These are phyloP conservation scores for Yamadazyma songkhlaensis DNA, from an alignment of 1,139 yeast genomes.

Conservation along the genomic window DNA sequence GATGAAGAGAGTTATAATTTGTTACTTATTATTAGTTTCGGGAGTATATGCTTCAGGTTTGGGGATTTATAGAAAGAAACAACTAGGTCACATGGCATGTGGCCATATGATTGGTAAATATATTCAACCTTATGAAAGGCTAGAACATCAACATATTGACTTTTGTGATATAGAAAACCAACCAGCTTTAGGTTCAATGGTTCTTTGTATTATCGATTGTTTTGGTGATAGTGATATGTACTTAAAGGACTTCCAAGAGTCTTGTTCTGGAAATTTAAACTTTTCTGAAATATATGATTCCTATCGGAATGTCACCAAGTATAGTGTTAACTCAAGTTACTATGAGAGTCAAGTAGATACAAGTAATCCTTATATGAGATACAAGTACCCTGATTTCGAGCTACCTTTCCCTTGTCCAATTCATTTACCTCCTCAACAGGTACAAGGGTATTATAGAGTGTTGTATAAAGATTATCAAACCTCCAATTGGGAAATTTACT, in stretches of 20 bases:
- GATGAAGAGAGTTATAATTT: too few relatives aligned
- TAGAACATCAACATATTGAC: constrained; percentile 5
- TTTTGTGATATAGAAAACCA: constrained; percentile 27
- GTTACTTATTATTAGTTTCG: too few relatives aligned
- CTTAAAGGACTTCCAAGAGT: constrained; percentile 18
- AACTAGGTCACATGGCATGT: constrained; percentile 7
- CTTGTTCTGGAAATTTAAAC: constrained; percentile 22
- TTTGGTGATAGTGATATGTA: constrained; percentile 13
- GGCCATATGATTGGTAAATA: constrained; percentile 6
- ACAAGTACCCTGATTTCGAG: constrained; percentile 2
- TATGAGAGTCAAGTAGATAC: constrained; percentile 4
- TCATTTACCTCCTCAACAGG: constrained; percentile 13
- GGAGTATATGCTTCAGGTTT: neutral
- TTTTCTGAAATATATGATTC: constrained; percentile 19
- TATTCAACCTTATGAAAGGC: constrained; percentile 6
- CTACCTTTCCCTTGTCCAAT: constrained; percentile 22
- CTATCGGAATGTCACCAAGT: constrained; percentile 26
- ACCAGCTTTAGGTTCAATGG: constrained; percentile 36
- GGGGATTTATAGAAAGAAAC: constrained; percentile 4
- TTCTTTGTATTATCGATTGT: constrained; percentile 23
- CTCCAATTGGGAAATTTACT: constrained; percentile 31
- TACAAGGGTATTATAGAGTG: constrained; percentile 6
- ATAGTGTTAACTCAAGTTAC: constrained; percentile 16
- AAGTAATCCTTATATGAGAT: constrained; percentile 1
- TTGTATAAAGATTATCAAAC: constrained; percentile 12